Conservation (phyloP, 345 rosid species). For the Eutrema heterophyllum region DNA sequence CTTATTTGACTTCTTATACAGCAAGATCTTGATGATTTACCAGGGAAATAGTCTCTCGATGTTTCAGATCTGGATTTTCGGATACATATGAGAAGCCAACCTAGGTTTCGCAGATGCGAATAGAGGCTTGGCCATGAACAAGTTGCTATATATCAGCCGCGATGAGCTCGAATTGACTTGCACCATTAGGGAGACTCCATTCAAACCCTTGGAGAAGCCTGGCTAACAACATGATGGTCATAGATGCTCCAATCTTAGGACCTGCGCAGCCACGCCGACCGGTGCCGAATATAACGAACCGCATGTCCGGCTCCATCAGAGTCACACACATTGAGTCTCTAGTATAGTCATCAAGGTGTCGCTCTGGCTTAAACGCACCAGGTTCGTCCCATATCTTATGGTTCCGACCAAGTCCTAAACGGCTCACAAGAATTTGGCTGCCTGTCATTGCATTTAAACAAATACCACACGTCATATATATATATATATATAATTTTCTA, state of each 20-base stretch:
- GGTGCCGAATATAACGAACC: constrained; percentile 23
- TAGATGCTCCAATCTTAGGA: constrained; percentile 26
- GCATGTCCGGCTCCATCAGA: constrained; percentile 25
- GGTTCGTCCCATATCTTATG: no score
- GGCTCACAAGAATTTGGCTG: constrained; percentile 17
- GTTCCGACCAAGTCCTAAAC: constrained; percentile 23
- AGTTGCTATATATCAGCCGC: constrained; percentile 20
- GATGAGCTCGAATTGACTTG: constrained; percentile 2
- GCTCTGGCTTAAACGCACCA: constrained; percentile 23
- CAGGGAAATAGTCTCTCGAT: not conserved
- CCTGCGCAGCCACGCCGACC: constrained; percentile 43
- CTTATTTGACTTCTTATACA: no score
- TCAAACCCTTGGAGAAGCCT: constrained; percentile 44
- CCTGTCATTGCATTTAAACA: not conserved
- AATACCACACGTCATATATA: not conserved
- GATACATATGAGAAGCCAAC: constrained; percentile 14
- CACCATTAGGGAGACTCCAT: constrained; percentile 27
- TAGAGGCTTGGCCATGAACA: not conserved
- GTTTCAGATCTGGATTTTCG: not conserved
- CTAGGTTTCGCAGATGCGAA: constrained; percentile 30
- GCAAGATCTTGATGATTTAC: no score
- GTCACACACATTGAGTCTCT: not conserved
- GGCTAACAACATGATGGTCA: constrained; percentile 42
- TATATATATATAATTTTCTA: no score
- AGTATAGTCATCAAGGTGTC: constrained; percentile 3